phyloP scores from a whole-genome alignment of 1,139 yeast genomes.

The Pichia sp. region DNA sequence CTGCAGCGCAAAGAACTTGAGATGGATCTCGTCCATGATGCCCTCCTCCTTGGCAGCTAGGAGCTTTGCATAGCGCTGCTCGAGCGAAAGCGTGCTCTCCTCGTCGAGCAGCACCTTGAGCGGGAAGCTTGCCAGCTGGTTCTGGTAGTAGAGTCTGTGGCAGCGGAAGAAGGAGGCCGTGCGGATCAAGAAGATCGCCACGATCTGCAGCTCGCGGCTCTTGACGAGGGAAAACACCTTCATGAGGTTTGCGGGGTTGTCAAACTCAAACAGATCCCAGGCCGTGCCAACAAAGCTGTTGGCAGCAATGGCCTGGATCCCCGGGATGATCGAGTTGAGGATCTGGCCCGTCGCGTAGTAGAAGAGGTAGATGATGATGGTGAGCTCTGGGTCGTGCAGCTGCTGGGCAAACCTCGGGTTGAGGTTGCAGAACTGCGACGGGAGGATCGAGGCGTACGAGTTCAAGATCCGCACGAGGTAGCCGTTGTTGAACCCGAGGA shows the following conservation, averaged over 20 bases:
- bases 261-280: background rate
- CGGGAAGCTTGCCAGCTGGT: background rate
- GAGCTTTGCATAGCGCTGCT: slow-evolving; percentile 1
- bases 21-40: slow-evolving; percentile 5
- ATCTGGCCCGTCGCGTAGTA: background rate
- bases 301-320: background rate
- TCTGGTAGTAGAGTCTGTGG: slow-evolving; percentile 1
- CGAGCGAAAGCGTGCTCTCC: background rate
- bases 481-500: slow-evolving; percentile 12
- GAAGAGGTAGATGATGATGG: slow-evolving; percentile 2
- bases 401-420: background rate
- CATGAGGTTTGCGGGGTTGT: background rate
- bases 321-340: background rate
- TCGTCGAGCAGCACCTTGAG: slow-evolving; percentile 6
- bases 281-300: background rate
- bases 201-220: background rate
- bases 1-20: slow-evolving; percentile 7
- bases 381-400: background rate
- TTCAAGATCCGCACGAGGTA: slow-evolving; percentile 14
- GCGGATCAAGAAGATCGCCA: slow-evolving; percentile 12
- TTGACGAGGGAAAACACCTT: background rate
- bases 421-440: slow-evolving; percentile 11
- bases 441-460: slow-evolving; percentile 15
- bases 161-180: slow-evolving; percentile 10
- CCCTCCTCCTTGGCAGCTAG: background rate